Percentiles rank a stretch among this genome's conserved stretches.
phyloP scores from a whole-genome alignment of 345 rosid genomes.

The Balakata baccata region DNA sequence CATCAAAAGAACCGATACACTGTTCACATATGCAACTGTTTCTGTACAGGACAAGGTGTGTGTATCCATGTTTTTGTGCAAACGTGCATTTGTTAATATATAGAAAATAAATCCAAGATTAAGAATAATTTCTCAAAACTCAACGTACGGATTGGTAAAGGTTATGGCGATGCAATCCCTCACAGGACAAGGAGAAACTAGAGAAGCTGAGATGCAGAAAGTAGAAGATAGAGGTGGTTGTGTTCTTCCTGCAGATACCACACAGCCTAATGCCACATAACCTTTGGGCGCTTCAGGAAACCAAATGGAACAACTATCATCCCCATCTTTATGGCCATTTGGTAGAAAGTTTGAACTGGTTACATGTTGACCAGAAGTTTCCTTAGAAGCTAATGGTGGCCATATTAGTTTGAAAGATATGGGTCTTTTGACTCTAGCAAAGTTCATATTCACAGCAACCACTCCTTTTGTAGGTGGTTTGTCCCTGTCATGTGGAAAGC shows the following conservation, averaged over 20 bases:
- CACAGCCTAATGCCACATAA: conserved; percentile 84
- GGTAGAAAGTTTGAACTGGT: conserved; percentile 18
- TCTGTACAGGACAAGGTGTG: neutral
- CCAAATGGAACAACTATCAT: conserved; percentile 66
- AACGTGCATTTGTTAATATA: neutral
- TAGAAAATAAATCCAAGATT: no score
- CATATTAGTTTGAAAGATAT: conserved; percentile 71
- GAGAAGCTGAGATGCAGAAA: conserved; percentile 71
- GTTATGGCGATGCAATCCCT: conserved; percentile 77
- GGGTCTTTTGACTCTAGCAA: conserved; percentile 77
- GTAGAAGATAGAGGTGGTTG: conserved; percentile 67
- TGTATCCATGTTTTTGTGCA: neutral
- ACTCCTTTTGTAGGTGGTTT: conserved; percentile 96
- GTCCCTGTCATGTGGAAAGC: conserved; percentile 61
- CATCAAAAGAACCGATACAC: neutral
- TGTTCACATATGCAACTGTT: neutral
- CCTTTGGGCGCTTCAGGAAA: conserved; percentile 90
- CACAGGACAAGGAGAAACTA: conserved; percentile 80
- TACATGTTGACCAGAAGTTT: conserved; percentile 33
- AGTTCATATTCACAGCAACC: conserved; percentile 74
- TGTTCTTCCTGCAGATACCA: conserved; percentile 61
- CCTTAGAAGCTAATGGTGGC: conserved; percentile 48
- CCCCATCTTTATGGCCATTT: conserved; percentile 28
- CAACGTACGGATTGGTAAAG: conserved; percentile 57
- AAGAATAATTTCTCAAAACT: neutral